Conservation (phyloP, 2,329 filamentous ascomycete genomes). For the Phialophora verrucosa region DNA sequence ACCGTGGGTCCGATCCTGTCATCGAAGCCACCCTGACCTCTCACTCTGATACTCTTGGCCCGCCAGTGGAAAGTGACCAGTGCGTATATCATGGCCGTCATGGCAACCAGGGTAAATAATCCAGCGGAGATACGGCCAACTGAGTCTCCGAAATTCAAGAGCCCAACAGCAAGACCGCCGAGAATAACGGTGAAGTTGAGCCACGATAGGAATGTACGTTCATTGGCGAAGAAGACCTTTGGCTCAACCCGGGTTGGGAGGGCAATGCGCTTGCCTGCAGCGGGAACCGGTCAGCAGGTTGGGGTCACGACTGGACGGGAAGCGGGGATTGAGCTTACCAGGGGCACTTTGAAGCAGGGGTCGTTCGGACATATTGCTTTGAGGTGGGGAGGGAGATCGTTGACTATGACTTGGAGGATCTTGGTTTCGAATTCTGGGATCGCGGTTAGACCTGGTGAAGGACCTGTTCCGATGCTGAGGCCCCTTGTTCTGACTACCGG, state of each 20-base stretch:
- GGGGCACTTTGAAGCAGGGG: conserved; percentile 93
- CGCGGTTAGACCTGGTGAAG: not conserved
- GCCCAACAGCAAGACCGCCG: conserved; percentile 91
- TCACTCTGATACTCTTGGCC: conserved; percentile 85
- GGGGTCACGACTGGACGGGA: not conserved
- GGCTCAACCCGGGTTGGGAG: conserved; percentile 97
- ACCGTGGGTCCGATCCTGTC: conserved; percentile 94
- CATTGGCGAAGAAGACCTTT: conserved; percentile 99
- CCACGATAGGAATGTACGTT: conserved; percentile 98
- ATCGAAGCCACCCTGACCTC: conserved; percentile 94
- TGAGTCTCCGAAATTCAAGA: conserved; percentile 96
- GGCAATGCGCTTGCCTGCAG: conserved; percentile 91
- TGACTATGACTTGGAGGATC: not conserved
- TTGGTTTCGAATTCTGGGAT: not conserved
- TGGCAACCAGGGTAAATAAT: conserved; percentile 90
- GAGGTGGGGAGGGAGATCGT: not conserved
- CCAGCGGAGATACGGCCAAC: conserved; percentile 93
- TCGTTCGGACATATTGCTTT: conserved; percentile 82
- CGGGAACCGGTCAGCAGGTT: conserved; percentile 23
- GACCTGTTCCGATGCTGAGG: not conserved
- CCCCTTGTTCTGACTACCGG: not conserved
- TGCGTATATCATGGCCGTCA: conserved; percentile 94
- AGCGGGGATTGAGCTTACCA: conserved; percentile 61
- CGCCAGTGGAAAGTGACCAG: conserved; percentile 96
- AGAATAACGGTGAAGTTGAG: conserved; percentile 99